These are phyloP conservation scores for Aureobasidium sp. DNA, from an alignment of 2,329 filamentous ascomycete genomes.

Conservation along the genomic window DNA sequence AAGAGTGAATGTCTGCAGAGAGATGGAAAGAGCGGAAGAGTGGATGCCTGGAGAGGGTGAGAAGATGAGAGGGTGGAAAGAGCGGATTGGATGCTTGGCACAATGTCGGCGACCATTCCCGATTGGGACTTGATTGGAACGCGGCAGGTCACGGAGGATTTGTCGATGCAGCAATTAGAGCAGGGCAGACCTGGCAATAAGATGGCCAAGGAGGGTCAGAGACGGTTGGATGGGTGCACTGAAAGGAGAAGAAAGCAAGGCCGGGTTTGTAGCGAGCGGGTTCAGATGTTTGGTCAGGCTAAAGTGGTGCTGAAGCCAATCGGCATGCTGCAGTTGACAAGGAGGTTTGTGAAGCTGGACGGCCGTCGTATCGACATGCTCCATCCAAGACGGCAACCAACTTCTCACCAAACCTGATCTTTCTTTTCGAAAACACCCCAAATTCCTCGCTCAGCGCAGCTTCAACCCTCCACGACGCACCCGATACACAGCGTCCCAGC, in stretches of 20 bases:
- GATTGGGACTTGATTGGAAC: slow-evolving; percentile 1
- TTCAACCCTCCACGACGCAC: not conserved
- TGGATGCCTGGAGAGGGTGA: too few relatives aligned
- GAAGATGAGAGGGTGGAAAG: too few relatives aligned
- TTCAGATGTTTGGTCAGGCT: not conserved
- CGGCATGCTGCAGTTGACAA: slow-evolving; percentile 4
- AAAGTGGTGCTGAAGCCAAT: not conserved
- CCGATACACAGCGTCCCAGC: not conserved
- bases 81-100: not conserved
- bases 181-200: not conserved
- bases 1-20: not conserved
- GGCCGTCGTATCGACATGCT: not conserved
- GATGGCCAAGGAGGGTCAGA: not conserved
- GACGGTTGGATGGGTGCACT: not conserved
- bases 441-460: not conserved
- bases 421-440: not conserved
- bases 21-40: too few relatives aligned
- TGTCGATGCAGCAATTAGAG: not conserved
- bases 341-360: slow-evolving; percentile 4
- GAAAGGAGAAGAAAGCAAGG: not conserved
- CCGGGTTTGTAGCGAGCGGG: not conserved
- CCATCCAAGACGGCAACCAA: not conserved
- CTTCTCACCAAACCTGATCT: not conserved
- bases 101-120: not conserved
- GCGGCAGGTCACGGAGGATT: not conserved